These are phyloP conservation scores for Xerocomus minutiporus DNA, from an alignment of 1,284 basidiomycete species.

Conservation along the genomic window DNA sequence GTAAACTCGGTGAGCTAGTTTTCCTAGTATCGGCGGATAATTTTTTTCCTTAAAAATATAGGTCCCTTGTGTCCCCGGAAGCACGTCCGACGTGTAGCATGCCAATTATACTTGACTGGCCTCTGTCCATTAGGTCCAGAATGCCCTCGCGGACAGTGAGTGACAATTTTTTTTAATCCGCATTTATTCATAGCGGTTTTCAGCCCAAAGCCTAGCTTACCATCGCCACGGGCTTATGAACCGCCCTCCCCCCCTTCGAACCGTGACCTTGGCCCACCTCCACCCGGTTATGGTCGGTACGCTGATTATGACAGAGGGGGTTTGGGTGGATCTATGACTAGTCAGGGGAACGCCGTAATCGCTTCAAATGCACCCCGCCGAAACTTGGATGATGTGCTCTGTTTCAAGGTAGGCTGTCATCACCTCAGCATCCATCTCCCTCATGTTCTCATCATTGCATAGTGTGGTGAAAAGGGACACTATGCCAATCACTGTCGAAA, in stretches of 20 bases:
- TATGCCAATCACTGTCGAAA: constrained; percentile 94
- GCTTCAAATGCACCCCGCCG: constrained; percentile 48
- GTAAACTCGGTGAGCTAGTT: constrained; percentile 68
- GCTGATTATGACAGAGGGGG: constrained; percentile 69
- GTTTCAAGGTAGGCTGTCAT: constrained; percentile 69
- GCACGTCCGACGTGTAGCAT: constrained; percentile 88
- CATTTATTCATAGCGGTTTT: constrained; percentile 19
- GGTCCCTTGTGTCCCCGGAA: constrained; percentile 89
- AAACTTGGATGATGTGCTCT: constrained; percentile 82
- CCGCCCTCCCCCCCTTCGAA: constrained; percentile 73
- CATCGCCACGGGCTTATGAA: constrained; percentile 72
- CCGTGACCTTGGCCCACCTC: constrained; percentile 84
- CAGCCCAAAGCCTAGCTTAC: constrained; percentile 73
- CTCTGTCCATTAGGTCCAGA: constrained; percentile 94
- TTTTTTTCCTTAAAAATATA: constrained; percentile 28
- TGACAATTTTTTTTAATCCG: constrained; percentile 20
- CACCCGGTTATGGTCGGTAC: constrained; percentile 84
- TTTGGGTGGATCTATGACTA: constrained; percentile 24
- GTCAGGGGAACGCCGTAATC: constrained; percentile 14
- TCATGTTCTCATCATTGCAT: constrained; percentile 13
- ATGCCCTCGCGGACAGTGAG: constrained; percentile 89
- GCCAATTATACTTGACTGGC: constrained; percentile 88
- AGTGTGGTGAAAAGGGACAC: constrained; percentile 89
- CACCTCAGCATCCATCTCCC: constrained; percentile 4
- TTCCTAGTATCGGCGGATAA: background rate